Percentiles rank a stretch among this genome's conserved stretches.
Conservation (phyloP, 352 stramenopile species). For the Aphanomyces stellatus region DNA sequence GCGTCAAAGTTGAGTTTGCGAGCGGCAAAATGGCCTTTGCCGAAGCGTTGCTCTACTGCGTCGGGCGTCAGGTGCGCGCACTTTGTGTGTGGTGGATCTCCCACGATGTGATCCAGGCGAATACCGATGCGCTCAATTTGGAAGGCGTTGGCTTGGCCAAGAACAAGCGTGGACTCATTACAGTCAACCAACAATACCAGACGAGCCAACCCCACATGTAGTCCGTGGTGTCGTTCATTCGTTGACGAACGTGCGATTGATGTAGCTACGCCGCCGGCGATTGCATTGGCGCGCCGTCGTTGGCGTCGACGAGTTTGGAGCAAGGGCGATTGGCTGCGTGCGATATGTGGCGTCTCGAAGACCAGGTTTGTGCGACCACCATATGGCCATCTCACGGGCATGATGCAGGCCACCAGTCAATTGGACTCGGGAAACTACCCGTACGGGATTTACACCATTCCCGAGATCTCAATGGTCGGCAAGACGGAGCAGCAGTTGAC, state of each 20-base stretch:
- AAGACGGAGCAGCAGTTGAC: conserved; percentile 86
- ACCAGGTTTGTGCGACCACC: conserved; percentile 4
- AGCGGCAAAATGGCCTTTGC: conserved; percentile 61
- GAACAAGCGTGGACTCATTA: conserved; percentile 73
- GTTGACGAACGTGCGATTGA: too few species aligned
- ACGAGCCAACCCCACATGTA: conserved; percentile 75
- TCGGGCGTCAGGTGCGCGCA: conserved; percentile 45
- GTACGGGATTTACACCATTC: conserved; percentile 84
- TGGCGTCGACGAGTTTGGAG: conserved; percentile 87
- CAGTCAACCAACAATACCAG: conserved; percentile 85
- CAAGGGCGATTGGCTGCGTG: conserved; percentile 73
- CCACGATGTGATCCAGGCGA: conserved; percentile 22
- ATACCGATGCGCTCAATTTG: conserved; percentile 73
- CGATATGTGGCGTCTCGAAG: conserved; percentile 60
- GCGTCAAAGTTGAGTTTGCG: conserved; percentile 65
- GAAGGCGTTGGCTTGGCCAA: conserved; percentile 67
- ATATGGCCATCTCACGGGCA: too few species aligned
- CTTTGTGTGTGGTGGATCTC: conserved; percentile 9
- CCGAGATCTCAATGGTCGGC: conserved; percentile 84
- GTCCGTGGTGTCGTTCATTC: too few species aligned
- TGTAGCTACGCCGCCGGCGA: conserved; percentile 79
- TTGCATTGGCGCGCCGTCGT: conserved; percentile 77
- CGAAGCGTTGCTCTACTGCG: conserved; percentile 74
- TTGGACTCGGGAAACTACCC: conserved; percentile 61
- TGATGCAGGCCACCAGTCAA: conserved; percentile 46